phyloP scores from a whole-genome alignment of 78 protist genomes.

The Dictyostelium capitatum region DNA sequence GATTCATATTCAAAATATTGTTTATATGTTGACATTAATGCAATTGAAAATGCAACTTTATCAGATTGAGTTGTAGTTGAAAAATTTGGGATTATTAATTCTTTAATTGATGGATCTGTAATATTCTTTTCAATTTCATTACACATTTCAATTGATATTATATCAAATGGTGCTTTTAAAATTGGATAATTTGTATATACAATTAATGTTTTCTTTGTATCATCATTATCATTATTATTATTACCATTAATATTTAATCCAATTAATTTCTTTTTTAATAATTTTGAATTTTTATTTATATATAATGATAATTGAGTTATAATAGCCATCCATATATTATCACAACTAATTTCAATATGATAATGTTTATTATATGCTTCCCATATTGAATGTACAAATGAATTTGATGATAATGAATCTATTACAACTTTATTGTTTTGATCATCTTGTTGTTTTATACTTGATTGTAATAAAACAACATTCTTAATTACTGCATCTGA shows the following conservation, averaged over 20 bases:
- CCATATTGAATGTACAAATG: slow-evolving; percentile 7
- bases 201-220: neutral
- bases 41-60: slow-evolving; percentile 22
- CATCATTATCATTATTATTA: neutral
- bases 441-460: neutral
- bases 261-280: slow-evolving; percentile 12
- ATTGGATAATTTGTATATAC: neutral
- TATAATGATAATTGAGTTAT: slow-evolving; percentile 26
- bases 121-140: slow-evolving; percentile 49
- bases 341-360: slow-evolving; percentile 36
- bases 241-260: too few relatives aligned
- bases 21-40: slow-evolving; percentile 64
- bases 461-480: neutral
- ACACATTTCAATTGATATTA: neutral
- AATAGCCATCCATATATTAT: slow-evolving; percentile 65
- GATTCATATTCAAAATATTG: slow-evolving; percentile 39
- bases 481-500: too few relatives aligned
- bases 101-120: slow-evolving; percentile 41
- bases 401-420: neutral
- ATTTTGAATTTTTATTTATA: slow-evolving; percentile 34
- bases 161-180: neutral
- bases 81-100: slow-evolving; percentile 55
- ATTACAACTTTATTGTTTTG: neutral
- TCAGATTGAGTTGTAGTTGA: slow-evolving; percentile 62
- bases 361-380: slow-evolving; percentile 33